A percentile compares a stretch with the other conserved stretches of the same genome.
Conservation (phyloP, 768 basidiomycete species). For the Pleurotus tuber-regium region DNA sequence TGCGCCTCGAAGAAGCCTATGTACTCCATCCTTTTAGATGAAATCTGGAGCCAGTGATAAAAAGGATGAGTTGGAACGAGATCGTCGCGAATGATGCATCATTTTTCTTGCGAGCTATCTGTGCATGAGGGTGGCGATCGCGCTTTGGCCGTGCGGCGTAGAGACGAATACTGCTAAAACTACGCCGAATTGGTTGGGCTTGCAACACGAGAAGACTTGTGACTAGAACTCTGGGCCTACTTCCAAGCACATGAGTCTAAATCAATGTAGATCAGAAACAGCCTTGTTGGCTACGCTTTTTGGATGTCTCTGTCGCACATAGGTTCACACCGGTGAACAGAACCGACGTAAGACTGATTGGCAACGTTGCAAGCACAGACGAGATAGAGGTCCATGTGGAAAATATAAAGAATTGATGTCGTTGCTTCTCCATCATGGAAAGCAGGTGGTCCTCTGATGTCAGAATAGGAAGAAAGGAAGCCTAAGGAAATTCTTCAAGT, state of each 20-base stretch:
- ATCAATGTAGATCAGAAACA: conserved; percentile 3
- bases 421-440: not conserved
- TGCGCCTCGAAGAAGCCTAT: conserved; percentile 5
- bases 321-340: not conserved
- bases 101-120: not conserved
- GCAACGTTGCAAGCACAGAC: not conserved
- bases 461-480: conserved; percentile 6
- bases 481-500: not conserved
- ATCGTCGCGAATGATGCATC: not conserved
- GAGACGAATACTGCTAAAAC: not conserved
- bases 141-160: not conserved
- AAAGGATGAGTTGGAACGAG: too few species aligned
- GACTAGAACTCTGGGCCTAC: not conserved
- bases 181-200: not conserved
- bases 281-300: conserved; percentile 5
- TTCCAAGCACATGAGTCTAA: conserved; percentile 5
- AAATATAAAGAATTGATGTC: not conserved
- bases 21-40: too few species aligned
- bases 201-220: not conserved
- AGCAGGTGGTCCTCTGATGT: not conserved
- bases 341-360: not conserved
- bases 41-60: too few species aligned
- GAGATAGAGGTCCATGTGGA: conserved; percentile 7
- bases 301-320: not conserved
- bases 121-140: not conserved